phyloP scores from a whole-genome alignment of 176 grass and related monocot genomes.

The Cenchrus fungigraminus region DNA sequence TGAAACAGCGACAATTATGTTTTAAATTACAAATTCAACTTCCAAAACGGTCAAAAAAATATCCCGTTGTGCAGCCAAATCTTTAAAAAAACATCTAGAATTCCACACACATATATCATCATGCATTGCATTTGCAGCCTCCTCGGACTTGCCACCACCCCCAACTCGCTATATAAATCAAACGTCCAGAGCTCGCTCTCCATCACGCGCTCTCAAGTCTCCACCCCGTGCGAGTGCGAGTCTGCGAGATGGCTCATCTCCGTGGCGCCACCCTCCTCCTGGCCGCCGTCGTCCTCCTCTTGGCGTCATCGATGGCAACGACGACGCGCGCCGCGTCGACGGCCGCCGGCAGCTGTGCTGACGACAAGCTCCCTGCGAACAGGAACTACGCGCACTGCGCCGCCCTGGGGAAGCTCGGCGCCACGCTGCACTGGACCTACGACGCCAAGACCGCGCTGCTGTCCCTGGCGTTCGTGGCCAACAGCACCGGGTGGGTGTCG shows the following conservation, averaged over 20 bases:
- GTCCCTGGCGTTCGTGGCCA: slow-evolving; percentile 48
- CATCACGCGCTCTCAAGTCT: not conserved
- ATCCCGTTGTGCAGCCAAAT: not conserved
- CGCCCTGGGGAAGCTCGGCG: slow-evolving; percentile 44
- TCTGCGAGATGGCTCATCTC: not conserved
- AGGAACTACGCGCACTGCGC: slow-evolving; percentile 46
- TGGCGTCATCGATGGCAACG: not conserved
- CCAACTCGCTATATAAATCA: not conserved
- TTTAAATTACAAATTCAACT: not conserved
- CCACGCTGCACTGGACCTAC: slow-evolving; percentile 66
- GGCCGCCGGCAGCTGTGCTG: not conserved
- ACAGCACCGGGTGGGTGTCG: slow-evolving; percentile 47
- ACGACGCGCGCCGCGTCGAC: not conserved
- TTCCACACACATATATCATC: not conserved
- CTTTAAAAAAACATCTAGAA: not conserved
- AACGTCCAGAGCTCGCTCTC: not conserved
- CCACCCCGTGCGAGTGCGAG: not conserved
- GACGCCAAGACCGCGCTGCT: slow-evolving; percentile 34
- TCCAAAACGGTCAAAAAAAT: not conserved
- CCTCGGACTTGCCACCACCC: not conserved
- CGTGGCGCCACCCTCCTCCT: not conserved
- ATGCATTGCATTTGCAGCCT: not conserved
- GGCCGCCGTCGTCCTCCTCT: not conserved
- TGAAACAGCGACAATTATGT: too few relatives aligned
- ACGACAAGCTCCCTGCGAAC: slow-evolving; percentile 31